Percentiles rank a stretch among this genome's conserved stretches.
Evolutionary conservation across 2,329 filamentous ascomycete genomes (phyloP).

Genomic region (Fusarium camptoceras): DNA sequence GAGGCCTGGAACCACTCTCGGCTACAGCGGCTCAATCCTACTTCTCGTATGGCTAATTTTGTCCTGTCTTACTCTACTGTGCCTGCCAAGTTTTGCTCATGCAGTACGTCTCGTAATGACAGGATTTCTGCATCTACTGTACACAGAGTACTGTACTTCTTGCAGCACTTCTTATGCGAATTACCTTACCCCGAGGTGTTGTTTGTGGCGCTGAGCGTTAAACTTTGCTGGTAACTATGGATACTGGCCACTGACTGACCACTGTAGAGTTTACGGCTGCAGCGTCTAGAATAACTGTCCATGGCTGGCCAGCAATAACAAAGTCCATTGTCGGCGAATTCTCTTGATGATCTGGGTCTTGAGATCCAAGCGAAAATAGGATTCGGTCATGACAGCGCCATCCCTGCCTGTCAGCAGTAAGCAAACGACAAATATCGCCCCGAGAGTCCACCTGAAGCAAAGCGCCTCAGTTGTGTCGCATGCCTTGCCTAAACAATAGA

Average conservation of each 20-base stretch:
- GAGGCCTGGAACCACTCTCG: conserved; percentile 18
- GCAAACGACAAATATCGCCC: neutral
- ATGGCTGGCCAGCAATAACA: conserved; percentile 1
- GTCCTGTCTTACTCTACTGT: neutral
- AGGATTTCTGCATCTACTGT: neutral
- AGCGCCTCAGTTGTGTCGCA: neutral
- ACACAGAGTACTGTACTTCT: no score
- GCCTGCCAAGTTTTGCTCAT: conserved; percentile 1
- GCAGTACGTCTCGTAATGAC: neutral
- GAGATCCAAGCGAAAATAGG: neutral
- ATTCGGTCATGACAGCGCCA: neutral
- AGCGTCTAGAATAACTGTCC: neutral
- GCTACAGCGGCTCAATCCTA: conserved; percentile 25
- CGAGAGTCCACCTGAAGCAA: neutral
- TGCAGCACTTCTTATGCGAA: no score
- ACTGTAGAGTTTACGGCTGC: neutral
- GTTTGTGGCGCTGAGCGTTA: conserved; percentile 1
- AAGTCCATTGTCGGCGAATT: neutral
- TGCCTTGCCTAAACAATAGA: neutral
- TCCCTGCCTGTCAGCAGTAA: conserved; percentile 13
- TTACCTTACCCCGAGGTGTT: no score
- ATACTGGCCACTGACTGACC: neutral
- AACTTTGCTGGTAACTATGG: neutral
- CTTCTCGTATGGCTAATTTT: conserved; percentile 27
- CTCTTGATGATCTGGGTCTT: neutral